phyloP scores from a whole-genome alignment of 2,329 filamentous ascomycete species.

The Alternaria ventricosa region DNA sequence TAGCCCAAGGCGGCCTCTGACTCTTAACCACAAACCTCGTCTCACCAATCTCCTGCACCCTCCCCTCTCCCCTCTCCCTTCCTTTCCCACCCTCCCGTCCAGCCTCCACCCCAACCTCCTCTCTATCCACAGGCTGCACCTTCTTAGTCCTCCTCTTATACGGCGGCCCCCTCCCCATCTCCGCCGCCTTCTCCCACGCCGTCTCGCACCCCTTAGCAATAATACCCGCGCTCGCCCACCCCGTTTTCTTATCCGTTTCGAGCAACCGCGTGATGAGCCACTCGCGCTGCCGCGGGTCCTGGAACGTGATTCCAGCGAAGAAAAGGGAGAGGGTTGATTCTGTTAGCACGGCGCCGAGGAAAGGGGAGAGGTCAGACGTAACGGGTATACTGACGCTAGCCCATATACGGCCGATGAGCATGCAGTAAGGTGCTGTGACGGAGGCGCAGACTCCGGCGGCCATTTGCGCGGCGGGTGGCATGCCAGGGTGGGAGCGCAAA shows the following conservation, averaged over 20 bases:
- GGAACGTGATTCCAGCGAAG: slow-evolving; percentile 83
- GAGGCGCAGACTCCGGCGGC: slow-evolving; percentile 79
- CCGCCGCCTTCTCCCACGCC: slow-evolving; percentile 77
- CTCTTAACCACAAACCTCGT: slow-evolving; percentile 62
- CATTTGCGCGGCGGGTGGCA: slow-evolving; percentile 90
- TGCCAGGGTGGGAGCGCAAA: slow-evolving; percentile 82
- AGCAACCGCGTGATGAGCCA: slow-evolving; percentile 79
- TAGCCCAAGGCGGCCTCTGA: slow-evolving; percentile 74
- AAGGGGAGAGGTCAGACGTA: slow-evolving; percentile 67
- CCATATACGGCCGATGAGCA: slow-evolving; percentile 78
- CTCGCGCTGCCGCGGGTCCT: slow-evolving; percentile 72
- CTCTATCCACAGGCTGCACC: background rate
- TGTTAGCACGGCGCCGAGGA: slow-evolving; percentile 79
- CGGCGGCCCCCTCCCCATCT: slow-evolving; percentile 75
- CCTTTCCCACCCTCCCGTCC: background rate
- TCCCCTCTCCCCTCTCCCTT: slow-evolving; percentile 12
- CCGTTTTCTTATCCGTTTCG: slow-evolving; percentile 79
- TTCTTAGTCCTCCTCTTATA: slow-evolving; percentile 57
- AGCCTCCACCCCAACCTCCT: background rate
- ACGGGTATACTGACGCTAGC: slow-evolving; percentile 66
- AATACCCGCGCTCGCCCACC: slow-evolving; percentile 82
- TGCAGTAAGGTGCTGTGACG: slow-evolving; percentile 74
- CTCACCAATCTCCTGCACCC: slow-evolving; percentile 10
- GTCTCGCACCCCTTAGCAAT: slow-evolving; percentile 86
- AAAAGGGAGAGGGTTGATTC: slow-evolving; percentile 85